Conservation (phyloP, 352 stramenopile species). For the Phytopythium montanum region DNA sequence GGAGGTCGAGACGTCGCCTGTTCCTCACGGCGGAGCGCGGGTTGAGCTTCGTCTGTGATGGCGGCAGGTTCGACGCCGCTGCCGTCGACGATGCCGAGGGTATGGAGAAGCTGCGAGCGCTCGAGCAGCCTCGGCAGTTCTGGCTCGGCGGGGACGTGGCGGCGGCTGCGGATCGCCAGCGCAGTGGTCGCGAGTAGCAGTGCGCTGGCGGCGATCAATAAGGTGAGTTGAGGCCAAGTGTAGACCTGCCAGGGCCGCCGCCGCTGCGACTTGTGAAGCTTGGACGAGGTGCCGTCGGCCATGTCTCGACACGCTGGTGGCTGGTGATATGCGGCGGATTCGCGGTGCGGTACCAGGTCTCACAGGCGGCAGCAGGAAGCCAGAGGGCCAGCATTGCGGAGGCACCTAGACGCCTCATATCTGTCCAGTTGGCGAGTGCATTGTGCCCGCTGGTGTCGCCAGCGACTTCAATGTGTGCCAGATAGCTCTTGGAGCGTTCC, state of each 20-base stretch:
- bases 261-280: not conserved
- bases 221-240: not conserved
- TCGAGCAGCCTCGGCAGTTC: slow-evolving; percentile 1
- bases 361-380: no score
- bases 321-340: no score
- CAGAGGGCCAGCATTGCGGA: no score
- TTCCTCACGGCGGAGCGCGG: not conserved
- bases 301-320: not conserved
- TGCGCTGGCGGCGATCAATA: not conserved
- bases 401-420: no score
- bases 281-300: not conserved
- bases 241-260: not conserved
- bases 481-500: no score
- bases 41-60: not conserved
- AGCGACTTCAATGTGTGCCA: no score
- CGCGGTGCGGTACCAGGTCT: no score
- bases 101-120: not conserved
- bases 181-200: no score
- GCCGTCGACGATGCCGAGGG: not conserved
- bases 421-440: no score
- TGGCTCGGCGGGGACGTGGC: not conserved
- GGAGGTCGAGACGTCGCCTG: not conserved
- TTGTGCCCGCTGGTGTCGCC: no score
- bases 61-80: not conserved
- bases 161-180: no score